These are phyloP conservation scores for Trypanosoma lewisi DNA, from an alignment of 208 protist species.

Conservation along the genomic window DNA sequence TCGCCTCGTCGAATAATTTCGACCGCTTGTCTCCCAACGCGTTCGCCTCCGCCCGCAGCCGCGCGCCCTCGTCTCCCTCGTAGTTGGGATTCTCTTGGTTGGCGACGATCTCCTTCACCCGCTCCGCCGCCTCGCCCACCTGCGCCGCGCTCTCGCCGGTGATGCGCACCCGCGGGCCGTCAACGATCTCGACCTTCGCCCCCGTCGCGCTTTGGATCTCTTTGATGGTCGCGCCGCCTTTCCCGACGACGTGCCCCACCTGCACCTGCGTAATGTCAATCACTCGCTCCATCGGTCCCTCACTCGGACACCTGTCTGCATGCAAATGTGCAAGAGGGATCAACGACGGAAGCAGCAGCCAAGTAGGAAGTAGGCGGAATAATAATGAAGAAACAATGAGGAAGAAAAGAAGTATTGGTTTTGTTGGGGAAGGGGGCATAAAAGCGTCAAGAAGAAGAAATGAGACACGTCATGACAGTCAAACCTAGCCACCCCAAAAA, in stretches of 20 bases:
- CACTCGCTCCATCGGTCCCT: constrained; percentile 25
- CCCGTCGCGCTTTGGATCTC: constrained; percentile 40
- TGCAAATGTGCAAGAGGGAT: too few relatives aligned
- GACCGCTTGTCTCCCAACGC: constrained; percentile 37
- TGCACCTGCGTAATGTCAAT: constrained; percentile 42
- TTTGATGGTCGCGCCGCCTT: constrained; percentile 44
- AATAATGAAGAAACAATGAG: too few relatives aligned
- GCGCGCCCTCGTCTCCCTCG: constrained; percentile 35
- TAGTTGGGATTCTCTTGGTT: constrained; percentile 62
- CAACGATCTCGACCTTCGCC: constrained; percentile 42
- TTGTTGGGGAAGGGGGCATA: too few relatives aligned
- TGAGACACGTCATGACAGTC: neutral
- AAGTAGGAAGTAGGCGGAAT: too few relatives aligned
- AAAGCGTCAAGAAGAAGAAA: neutral
- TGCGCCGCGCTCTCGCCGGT: constrained; percentile 37
- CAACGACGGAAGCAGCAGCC: too few relatives aligned
- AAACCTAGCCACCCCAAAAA: neutral
- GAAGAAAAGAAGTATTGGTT: too few relatives aligned
- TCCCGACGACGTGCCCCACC: constrained; percentile 52
- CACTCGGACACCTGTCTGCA: too few relatives aligned
- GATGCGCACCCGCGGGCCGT: constrained; percentile 48
- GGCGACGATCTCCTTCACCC: constrained; percentile 36
- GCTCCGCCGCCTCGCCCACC: constrained; percentile 29
- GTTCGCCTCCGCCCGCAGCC: constrained; percentile 46
- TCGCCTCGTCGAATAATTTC: constrained; percentile 44